A percentile compares a stretch with the other conserved stretches of the same genome.
Evolutionary conservation across 140 eudicot species (phyloP).

Genomic region (Cichorium intybus): DNA sequence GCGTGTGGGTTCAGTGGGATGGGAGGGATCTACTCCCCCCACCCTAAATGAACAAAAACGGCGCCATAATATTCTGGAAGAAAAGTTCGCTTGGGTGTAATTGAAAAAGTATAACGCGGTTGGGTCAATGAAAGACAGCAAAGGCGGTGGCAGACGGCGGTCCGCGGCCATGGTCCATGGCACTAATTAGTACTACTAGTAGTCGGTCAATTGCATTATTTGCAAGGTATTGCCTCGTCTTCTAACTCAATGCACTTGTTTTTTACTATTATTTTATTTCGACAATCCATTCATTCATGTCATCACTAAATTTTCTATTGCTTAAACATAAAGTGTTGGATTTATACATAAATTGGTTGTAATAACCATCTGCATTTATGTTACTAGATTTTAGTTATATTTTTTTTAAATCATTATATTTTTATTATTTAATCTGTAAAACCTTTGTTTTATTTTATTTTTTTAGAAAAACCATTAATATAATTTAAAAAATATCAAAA

Average conservation of each 20-base stretch:
- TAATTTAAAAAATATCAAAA: no score
- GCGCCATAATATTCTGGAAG: background rate
- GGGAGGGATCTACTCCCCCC: no score
- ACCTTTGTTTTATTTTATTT: no score
- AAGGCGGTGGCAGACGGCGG: constrained; percentile 4
- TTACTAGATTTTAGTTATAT: no score
- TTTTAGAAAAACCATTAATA: no score
- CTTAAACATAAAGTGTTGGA: background rate
- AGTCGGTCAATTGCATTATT: background rate
- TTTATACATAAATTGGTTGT: background rate
- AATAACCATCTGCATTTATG: no score
- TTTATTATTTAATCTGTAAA: no score
- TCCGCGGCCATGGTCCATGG: background rate
- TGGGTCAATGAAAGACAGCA: constrained; percentile 12
- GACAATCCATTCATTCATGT: background rate
- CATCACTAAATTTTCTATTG: background rate
- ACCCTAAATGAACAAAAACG: background rate
- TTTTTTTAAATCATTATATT: no score
- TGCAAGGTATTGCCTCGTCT: background rate
- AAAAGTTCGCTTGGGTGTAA: background rate
- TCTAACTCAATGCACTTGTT: background rate
- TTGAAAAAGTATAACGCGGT: constrained; percentile 6
- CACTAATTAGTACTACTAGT: background rate
- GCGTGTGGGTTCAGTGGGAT: no score
- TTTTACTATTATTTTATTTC: background rate